Evolutionary conservation across 345 rosid species (phyloP).

Genomic region (Kandelia obovata): DNA sequence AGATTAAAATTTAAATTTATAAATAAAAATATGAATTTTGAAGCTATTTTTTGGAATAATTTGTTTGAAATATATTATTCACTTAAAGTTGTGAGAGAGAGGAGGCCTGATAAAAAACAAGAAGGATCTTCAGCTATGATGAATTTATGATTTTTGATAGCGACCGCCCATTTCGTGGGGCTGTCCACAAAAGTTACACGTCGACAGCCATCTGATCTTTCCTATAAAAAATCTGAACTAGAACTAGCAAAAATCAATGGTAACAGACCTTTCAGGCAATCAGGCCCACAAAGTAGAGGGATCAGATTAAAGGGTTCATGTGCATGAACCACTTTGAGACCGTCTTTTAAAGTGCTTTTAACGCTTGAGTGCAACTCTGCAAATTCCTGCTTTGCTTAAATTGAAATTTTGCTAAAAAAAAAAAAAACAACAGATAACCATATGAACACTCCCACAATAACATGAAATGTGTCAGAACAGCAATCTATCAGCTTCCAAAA

Average conservation of each 20-base stretch:
- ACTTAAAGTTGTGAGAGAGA: slow-evolving; percentile 11
- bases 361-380: slow-evolving; percentile 16
- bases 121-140: slow-evolving; percentile 13
- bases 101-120: no score
- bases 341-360: slow-evolving; percentile 13
- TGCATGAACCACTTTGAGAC: slow-evolving; percentile 23
- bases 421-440: not conserved
- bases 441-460: slow-evolving; percentile 39
- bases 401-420: not conserved
- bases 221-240: not conserved
- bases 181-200: not conserved
- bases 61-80: slow-evolving; percentile 39
- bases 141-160: slow-evolving; percentile 29
- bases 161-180: slow-evolving; percentile 22
- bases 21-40: slow-evolving; percentile 9
- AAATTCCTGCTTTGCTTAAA: slow-evolving; percentile 13
- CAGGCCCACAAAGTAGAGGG: slow-evolving; percentile 16
- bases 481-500: slow-evolving; percentile 1
- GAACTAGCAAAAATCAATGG: not conserved
- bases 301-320: slow-evolving; percentile 6
- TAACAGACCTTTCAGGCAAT: not conserved
- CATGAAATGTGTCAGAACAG: slow-evolving; percentile 44
- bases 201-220: slow-evolving; percentile 3
- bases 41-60: slow-evolving; percentile 13
- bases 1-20: no score